These are phyloP conservation scores for Pythium rhizo-oryzae DNA, from an alignment of 352 stramenopile species.

Conservation along the genomic window DNA sequence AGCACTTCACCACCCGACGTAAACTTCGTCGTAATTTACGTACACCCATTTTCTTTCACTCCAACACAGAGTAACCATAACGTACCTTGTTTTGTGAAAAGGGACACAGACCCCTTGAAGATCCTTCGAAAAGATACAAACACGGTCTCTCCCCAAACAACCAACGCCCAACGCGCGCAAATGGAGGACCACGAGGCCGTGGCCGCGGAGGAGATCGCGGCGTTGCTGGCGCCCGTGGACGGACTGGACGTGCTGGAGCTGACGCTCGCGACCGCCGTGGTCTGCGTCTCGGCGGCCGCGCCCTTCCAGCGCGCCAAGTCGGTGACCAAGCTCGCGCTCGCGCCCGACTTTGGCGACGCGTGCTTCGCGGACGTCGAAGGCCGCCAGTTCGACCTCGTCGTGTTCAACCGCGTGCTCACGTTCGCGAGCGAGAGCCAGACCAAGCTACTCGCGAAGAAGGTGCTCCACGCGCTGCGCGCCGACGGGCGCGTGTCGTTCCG, in stretches of 20 bases:
- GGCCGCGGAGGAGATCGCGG: slow-evolving; percentile 32
- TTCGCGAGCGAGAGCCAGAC: slow-evolving; percentile 34
- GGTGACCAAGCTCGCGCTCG: slow-evolving; percentile 31
- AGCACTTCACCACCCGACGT: background rate
- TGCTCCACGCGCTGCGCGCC: slow-evolving; percentile 32
- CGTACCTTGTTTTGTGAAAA: slow-evolving; percentile 10
- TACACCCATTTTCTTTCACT: background rate
- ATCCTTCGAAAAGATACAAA: background rate
- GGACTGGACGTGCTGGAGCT: slow-evolving; percentile 44
- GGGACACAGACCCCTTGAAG: slow-evolving; percentile 5
- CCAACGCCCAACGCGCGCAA: background rate
- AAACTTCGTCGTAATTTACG: slow-evolving; percentile 20
- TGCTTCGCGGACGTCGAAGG: slow-evolving; percentile 22
- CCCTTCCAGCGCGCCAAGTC: slow-evolving; percentile 26
- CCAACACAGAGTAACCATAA: background rate
- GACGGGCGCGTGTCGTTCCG: slow-evolving; percentile 39
- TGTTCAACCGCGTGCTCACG: slow-evolving; percentile 46
- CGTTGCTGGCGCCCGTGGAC: slow-evolving; percentile 23
- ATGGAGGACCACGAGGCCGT: slow-evolving; percentile 28
- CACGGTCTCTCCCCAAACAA: too few relatives aligned
- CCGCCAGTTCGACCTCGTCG: slow-evolving; percentile 36
- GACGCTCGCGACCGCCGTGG: slow-evolving; percentile 30
- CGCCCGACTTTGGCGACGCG: slow-evolving; percentile 33
- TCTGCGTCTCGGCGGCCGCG: slow-evolving; percentile 20
- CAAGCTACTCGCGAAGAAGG: slow-evolving; percentile 31